These are phyloP conservation scores for Trichaptum fuscoviolaceum DNA, from an alignment of 768 basidiomycete species.

Conservation along the genomic window DNA sequence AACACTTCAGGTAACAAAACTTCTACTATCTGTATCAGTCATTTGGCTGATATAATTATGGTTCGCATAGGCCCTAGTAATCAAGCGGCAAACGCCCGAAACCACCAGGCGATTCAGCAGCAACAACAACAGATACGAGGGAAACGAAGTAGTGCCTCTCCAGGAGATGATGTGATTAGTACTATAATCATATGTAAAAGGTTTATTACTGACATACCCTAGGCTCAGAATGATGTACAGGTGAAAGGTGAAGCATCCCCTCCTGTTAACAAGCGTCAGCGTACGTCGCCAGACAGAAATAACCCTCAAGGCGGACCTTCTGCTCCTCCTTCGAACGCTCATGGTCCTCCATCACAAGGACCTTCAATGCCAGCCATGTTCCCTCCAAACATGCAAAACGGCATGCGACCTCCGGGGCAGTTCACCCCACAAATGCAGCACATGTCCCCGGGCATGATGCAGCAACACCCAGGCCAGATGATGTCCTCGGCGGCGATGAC, in stretches of 20 bases:
- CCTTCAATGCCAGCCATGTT: not conserved
- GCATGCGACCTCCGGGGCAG: not conserved
- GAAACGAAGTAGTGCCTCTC: not conserved
- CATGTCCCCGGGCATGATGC: not conserved
- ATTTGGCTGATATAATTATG: not conserved
- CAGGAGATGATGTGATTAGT: not conserved
- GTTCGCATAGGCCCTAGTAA: not conserved
- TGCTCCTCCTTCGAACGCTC: not conserved
- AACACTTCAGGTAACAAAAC: not conserved
- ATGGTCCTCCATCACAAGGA: not conserved
- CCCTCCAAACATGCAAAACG: not conserved
- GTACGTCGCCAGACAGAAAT: not conserved
- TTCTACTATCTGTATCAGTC: not conserved
- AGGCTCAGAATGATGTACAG: not conserved
- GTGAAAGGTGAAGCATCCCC: constrained; percentile 1
- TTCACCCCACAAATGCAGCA: not conserved
- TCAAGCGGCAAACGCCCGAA: not conserved
- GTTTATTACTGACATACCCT: not conserved
- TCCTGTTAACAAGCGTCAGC: not conserved
- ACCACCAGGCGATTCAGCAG: not conserved
- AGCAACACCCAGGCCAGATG: not conserved
- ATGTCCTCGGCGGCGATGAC: not conserved
- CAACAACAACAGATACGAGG: not conserved
- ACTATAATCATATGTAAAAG: not conserved
- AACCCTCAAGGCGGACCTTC: not conserved